phyloP scores from a whole-genome alignment of 1,284 basidiomycete genomes.

The Termitomyces sp. region DNA sequence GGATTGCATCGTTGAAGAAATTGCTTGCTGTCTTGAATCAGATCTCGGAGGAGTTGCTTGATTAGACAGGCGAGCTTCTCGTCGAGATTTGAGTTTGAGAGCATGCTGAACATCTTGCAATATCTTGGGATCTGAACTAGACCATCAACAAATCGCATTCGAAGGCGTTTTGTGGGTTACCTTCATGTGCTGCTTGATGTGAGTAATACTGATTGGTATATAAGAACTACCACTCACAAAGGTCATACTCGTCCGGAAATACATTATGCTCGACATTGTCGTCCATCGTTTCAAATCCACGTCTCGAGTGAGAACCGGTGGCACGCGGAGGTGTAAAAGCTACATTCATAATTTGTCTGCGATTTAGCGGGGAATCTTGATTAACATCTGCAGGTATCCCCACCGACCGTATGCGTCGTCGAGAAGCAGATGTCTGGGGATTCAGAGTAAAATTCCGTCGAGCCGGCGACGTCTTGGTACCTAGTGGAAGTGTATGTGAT shows the following conservation, averaged over 20 bases:
- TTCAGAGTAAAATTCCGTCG: constrained; percentile 27
- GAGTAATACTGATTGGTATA: constrained; percentile 5
- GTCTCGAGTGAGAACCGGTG: constrained; percentile 1
- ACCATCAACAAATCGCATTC: constrained; percentile 10
- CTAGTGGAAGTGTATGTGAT: constrained; percentile 1
- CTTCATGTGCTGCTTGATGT: constrained; percentile 54
- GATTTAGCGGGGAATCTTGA: constrained; percentile 19
- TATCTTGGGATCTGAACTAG: constrained; percentile 56
- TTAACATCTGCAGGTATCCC: constrained; percentile 16
- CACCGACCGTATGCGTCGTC: constrained; percentile 23
- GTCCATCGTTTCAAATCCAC: constrained; percentile 7
- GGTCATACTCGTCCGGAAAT: constrained; percentile 68
- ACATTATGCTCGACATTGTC: constrained; percentile 14
- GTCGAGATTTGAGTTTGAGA: constrained; percentile 60
- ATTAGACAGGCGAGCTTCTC: constrained; percentile 52
- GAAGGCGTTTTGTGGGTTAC: constrained; percentile 29
- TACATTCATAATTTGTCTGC: constrained; percentile 16
- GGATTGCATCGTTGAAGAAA: constrained; percentile 26
- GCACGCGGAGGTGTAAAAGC: constrained; percentile 13
- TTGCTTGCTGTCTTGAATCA: constrained; percentile 22
- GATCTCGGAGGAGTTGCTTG: constrained; percentile 23
- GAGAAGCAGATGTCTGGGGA: constrained; percentile 22
- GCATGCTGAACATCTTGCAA: constrained; percentile 73
- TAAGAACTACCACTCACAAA: constrained; percentile 45
- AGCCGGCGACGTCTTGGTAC: constrained; percentile 18